Base-by-base conservation (phyloP, 2,329 filamentous ascomycete species). In the Sporothrix globosa region DNA sequence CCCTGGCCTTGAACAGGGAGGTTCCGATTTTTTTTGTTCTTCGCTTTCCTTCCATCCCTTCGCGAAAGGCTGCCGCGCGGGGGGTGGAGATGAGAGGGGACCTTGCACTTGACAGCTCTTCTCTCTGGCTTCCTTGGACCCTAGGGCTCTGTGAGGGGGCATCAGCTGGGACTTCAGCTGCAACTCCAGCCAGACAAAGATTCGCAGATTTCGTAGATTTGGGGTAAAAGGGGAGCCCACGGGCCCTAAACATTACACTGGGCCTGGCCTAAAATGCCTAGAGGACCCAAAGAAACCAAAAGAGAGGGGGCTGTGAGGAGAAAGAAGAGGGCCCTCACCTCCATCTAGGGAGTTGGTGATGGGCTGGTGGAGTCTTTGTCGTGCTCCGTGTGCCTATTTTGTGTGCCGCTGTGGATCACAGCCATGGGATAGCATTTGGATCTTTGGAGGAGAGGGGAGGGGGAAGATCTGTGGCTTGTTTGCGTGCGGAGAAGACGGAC, bases 351-450 rank as follows among this genome's bases (percentile, higher is more conserved):
- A 4, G 17, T 30, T 58, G 39, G 46, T 52, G 44, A 52, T 52
- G 63, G 46, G 46, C 63, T 53, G 61, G 65, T 67, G 65, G 65
- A 67, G 65, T 54, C 48, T 21, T 21, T n/a, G 11, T 14, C 17
- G 27, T 50, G 17, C 44, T 52, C 13, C 41, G 50, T 54, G 44
- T 44, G 46, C n/a, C 21, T 27, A 24, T 14, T 34, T 46, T 48
- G 17, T 48, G 66, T 56, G 67, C 67, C 53, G 65, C 56, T 68
- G 69, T 71, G 66, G 70, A 68, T 54, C 48, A 30, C 63, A 66
- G 63, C 63, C 46, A 52, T 52, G 41, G 60, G 41, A 65, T 30
- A 44, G 41, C 60, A 13, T 24, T 30, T 65, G 60, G 60, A 65
- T 46, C 41, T n/a, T 65, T 17, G 61, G 24, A n/a, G 21, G 48